phyloP scores from a whole-genome alignment of 345 rosid species.

The Arabidopsis thaliana region TAIR10.1 NC_003070.9:9742501-9743000 shows the following conservation, averaged over 20 bases:
- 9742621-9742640: conserved; percentile 11
- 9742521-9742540: conserved; percentile 75
- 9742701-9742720: conserved; percentile 11
- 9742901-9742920: background rate
- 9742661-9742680: background rate
- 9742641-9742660: background rate
- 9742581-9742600: conserved; percentile 70
- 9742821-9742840: background rate
- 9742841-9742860: background rate
- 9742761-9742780: background rate
- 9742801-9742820: background rate
- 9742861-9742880: background rate
- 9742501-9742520: conserved; percentile 72
- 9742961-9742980: conserved; percentile 65
- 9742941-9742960: conserved; percentile 1
- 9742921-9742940: background rate
- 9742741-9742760: background rate
- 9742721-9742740: background rate
- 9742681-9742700: background rate
- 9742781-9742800: background rate
- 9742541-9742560: conserved; percentile 81
- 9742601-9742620: conserved; percentile 73
- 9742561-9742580: conserved; percentile 55
- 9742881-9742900: background rate
- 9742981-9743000: conserved; percentile 90